Percentiles rank a stretch among this genome's conserved stretches.
These are phyloP conservation scores for Tetraselmis chui DNA, from an alignment of 139 green algal genomes.

Conservation along the genomic window DNA sequence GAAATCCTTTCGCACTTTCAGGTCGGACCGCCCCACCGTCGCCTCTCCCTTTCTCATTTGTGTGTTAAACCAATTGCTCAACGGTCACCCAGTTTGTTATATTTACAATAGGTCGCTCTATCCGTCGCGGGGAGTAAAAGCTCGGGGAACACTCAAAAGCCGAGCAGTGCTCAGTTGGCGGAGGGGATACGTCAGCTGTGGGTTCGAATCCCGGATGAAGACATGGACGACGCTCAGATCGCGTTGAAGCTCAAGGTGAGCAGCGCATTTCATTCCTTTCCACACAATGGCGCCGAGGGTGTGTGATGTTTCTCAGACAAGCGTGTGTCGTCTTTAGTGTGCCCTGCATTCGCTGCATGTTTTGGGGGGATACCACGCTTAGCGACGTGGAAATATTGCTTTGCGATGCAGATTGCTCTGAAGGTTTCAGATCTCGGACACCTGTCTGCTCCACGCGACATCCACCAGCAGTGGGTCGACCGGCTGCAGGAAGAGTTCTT, in stretches of 20 bases:
- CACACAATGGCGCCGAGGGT: too few species aligned
- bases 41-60: too few species aligned
- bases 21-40: too few species aligned
- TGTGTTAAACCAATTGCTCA: too few species aligned
- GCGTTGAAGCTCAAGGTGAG: neutral
- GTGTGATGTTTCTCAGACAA: too few species aligned
- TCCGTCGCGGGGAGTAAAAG: neutral
- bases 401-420: constrained; percentile 47
- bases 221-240: neutral
- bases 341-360: too few species aligned
- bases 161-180: neutral
- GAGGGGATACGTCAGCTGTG: neutral
- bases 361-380: too few species aligned
- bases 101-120: neutral
- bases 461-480: constrained; percentile 54
- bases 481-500: constrained; percentile 61
- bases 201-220: neutral
- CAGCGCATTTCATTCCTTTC: too few species aligned
- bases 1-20: constrained; percentile 55
- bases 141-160: neutral
- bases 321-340: too few species aligned
- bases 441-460: constrained; percentile 26
- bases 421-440: constrained; percentile 58
- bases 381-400: too few species aligned
- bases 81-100: too few species aligned